A percentile compares a stretch with the other conserved stretches of the same genome.
Evolutionary conservation across 2,329 filamentous ascomycete genomes (phyloP).

Genomic region (Colletotrichum agaves): DNA sequence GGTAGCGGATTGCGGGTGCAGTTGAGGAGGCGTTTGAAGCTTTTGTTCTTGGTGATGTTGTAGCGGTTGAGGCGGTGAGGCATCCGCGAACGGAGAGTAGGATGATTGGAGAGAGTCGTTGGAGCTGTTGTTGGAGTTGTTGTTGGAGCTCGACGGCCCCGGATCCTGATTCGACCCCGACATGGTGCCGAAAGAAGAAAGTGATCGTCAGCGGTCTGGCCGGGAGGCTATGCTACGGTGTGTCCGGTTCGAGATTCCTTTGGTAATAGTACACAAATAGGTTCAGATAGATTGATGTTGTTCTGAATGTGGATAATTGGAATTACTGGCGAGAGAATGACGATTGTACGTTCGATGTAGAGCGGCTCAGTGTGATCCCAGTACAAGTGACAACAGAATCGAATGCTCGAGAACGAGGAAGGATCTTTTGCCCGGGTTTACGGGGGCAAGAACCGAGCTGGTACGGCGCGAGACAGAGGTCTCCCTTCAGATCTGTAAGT

Average conservation of each 20-base stretch:
- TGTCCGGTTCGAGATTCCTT: background rate
- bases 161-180: conserved; percentile 13
- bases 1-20: conserved; percentile 17
- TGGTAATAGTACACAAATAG: background rate
- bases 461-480: too few relatives aligned
- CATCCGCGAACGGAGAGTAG: conserved; percentile 15
- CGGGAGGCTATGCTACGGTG: background rate
- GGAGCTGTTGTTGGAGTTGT: background rate
- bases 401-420: too few relatives aligned
- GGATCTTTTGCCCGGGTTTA: too few relatives aligned
- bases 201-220: conserved; percentile 17
- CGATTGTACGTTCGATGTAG: background rate
- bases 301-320: background rate
- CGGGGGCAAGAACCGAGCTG: too few relatives aligned
- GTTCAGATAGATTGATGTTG: background rate
- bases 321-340: background rate
- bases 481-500: too few relatives aligned
- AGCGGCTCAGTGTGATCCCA: background rate
- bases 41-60: conserved; percentile 4
- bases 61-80: conserved; percentile 9
- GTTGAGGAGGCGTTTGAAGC: conserved; percentile 21
- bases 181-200: conserved; percentile 22
- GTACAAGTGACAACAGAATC: too few relatives aligned
- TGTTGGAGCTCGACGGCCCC: conserved; percentile 25
- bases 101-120: conserved; percentile 9